Percentiles rank a stretch among this genome's conserved stretches.
Conservation (phyloP, 805 yeast genomes). For the Metschnikowia similis region DNA sequence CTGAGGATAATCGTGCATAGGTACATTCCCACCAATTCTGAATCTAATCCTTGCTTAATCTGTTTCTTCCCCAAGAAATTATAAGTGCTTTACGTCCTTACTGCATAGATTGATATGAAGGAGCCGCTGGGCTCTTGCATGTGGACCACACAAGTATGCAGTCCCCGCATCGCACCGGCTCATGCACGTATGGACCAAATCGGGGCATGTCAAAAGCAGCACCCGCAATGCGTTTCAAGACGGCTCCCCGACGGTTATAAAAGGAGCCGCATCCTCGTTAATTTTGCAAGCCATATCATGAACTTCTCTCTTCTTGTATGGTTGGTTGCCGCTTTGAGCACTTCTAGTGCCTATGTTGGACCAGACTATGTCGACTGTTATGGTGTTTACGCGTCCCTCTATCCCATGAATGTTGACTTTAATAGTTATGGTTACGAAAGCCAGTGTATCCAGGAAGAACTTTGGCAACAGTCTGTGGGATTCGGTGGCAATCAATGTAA, state of each 20-base stretch:
- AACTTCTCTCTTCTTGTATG: not conserved
- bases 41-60: too few species aligned
- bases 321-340: not conserved
- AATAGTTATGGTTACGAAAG: not conserved
- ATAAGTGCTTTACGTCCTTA: too few species aligned
- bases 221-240: not conserved
- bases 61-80: too few species aligned
- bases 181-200: not conserved
- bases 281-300: not conserved
- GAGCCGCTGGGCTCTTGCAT: too few species aligned
- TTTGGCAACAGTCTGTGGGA: not conserved
- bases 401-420: not conserved
- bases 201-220: not conserved
- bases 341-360: not conserved
- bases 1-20: too few species aligned
- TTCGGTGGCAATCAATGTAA: not conserved
- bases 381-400: not conserved
- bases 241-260: not conserved
- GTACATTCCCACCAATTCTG: too few species aligned
- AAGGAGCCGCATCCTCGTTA: not conserved
- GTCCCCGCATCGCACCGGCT: not conserved
- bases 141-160: not conserved
- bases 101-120: too few species aligned
- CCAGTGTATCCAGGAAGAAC: not conserved
- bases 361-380: not conserved